Percentiles rank a stretch among this genome's conserved stretches.
Conservation (phyloP, 495 filamentous ascomycete genomes). For the Tuber magnatum region DNA sequence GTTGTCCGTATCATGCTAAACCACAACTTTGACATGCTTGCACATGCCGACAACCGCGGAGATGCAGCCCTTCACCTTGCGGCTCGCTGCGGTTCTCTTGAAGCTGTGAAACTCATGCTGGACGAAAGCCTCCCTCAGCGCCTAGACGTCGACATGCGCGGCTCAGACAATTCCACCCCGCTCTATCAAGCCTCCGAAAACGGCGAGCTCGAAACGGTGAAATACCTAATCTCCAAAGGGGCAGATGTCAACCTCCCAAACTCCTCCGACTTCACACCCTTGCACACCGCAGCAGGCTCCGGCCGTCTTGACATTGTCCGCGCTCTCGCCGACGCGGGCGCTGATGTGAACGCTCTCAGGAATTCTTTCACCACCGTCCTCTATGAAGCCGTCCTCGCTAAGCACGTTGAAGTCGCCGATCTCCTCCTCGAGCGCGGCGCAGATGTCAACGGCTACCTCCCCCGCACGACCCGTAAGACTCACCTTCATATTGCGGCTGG, state of each 20-base stretch:
- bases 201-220: not conserved
- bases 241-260: not conserved
- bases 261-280: not conserved
- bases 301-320: not conserved
- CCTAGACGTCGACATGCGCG: not conserved
- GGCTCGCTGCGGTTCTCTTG: not conserved
- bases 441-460: not conserved
- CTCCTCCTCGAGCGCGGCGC: not conserved
- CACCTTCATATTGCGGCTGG: conserved; percentile 12
- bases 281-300: not conserved
- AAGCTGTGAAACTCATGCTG: not conserved
- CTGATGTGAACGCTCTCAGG: not conserved
- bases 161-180: not conserved
- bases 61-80: not conserved
- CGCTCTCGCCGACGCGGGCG: not conserved
- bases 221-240: not conserved
- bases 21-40: not conserved
- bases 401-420: not conserved
- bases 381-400: not conserved
- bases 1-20: not conserved
- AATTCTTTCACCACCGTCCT: not conserved
- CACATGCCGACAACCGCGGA: not conserved
- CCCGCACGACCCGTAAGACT: not conserved
- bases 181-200: not conserved
- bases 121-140: not conserved